Percentiles rank a stretch among this genome's conserved stretches.
phyloP scores from a whole-genome alignment of 345 rosid genomes.

The Ceriops tagal region DNA sequence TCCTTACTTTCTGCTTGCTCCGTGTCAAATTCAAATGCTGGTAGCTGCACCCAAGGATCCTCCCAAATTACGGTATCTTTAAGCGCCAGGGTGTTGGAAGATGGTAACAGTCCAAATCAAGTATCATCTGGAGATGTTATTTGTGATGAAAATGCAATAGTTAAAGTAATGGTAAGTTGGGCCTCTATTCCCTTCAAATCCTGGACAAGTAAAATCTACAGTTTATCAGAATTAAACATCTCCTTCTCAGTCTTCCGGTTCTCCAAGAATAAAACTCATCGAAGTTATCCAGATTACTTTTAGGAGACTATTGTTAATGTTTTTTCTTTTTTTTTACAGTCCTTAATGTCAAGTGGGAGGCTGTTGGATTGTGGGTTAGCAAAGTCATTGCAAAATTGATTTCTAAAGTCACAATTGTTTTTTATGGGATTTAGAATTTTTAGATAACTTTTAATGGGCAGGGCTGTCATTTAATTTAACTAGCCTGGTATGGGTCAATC shows the following conservation, averaged over 20 bases:
- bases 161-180: slow-evolving; percentile 93
- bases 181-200: neutral
- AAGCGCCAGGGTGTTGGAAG: slow-evolving; percentile 62
- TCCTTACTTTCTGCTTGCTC: slow-evolving; percentile 47
- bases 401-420: no score
- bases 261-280: neutral
- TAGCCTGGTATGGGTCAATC: no score
- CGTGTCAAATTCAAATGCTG: slow-evolving; percentile 55
- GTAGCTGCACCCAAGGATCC: slow-evolving; percentile 67
- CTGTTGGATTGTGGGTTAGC: no score
- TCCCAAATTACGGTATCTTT: slow-evolving; percentile 72
- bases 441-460: no score
- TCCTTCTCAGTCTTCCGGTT: neutral
- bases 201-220: neutral
- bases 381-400: no score
- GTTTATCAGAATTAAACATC: neutral
- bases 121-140: slow-evolving; percentile 55
- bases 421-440: no score
- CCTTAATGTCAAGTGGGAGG: no score
- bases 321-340: no score
- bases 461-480: no score
- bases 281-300: neutral
- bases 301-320: neutral
- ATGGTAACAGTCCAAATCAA: slow-evolving; percentile 73
- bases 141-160: slow-evolving; percentile 83